Conservation (phyloP, 2,329 filamentous ascomycete genomes). For the Hypocrella siamensis region DNA sequence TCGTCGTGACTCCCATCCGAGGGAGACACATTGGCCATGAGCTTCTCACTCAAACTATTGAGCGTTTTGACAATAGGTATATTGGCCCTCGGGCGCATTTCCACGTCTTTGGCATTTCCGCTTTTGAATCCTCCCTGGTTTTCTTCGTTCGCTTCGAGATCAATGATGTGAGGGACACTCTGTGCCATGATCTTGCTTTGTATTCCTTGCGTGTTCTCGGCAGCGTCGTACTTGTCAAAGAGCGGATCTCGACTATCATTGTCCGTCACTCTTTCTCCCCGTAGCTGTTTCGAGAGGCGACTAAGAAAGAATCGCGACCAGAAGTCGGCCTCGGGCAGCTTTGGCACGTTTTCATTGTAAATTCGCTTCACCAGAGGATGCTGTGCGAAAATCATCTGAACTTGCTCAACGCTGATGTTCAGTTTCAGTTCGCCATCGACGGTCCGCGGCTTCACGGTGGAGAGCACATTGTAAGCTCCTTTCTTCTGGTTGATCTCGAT, state of each 20-base stretch:
- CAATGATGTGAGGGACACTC: constrained; percentile 75
- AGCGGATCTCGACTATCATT: constrained; percentile 61
- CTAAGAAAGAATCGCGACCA: constrained; percentile 93
- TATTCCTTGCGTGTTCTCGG: constrained; percentile 44
- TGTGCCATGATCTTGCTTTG: constrained; percentile 40
- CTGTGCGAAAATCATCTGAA: constrained; percentile 82
- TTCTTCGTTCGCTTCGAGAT: constrained; percentile 87
- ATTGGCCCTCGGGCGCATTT: constrained; percentile 72
- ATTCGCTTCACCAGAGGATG: constrained; percentile 81
- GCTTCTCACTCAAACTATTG: constrained; percentile 83
- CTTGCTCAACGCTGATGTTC: constrained; percentile 80
- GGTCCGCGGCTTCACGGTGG: constrained; percentile 59
- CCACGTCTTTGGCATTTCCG: constrained; percentile 77
- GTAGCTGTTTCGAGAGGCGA: constrained; percentile 75
- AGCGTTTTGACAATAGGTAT: constrained; percentile 79
- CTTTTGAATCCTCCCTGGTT: constrained; percentile 70
- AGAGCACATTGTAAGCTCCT: constrained; percentile 86
- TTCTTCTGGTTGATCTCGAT: constrained; percentile 77
- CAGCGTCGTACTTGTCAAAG: constrained; percentile 73
- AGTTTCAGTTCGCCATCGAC: constrained; percentile 48
- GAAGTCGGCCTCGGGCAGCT: constrained; percentile 64
- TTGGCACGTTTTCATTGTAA: constrained; percentile 86
- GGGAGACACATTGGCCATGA: constrained; percentile 75
- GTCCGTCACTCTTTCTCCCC: constrained; percentile 73
- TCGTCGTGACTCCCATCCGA: constrained; percentile 54